These are phyloP conservation scores for Porodaedalea pini DNA, from an alignment of 1,284 basidiomycete species.

Conservation along the genomic window DNA sequence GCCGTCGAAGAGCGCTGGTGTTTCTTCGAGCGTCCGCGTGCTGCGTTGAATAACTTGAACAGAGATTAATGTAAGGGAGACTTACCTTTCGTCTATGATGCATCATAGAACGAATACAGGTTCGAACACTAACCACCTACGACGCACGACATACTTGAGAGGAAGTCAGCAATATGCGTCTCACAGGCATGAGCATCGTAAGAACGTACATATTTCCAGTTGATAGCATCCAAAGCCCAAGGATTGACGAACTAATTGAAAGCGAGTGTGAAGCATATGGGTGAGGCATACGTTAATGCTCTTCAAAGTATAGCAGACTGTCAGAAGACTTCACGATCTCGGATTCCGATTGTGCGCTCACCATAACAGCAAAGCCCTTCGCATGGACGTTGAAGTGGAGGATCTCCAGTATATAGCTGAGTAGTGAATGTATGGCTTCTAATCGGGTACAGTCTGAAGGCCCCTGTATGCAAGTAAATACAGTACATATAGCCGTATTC, in stretches of 20 bases:
- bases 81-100: constrained; percentile 58
- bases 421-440: constrained; percentile 50
- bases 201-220: constrained; percentile 57
- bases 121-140: constrained; percentile 58
- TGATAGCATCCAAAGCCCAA: constrained; percentile 61
- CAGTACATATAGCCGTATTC: too few species aligned
- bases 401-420: constrained; percentile 72
- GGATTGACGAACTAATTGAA: constrained; percentile 78
- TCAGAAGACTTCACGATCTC: background rate
- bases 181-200: background rate
- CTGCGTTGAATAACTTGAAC: background rate
- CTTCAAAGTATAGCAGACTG: constrained; percentile 43
- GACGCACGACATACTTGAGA: constrained; percentile 51
- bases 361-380: constrained; percentile 77
- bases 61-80: background rate
- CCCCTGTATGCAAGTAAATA: too few species aligned
- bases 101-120: constrained; percentile 51
- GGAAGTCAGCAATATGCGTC: too few species aligned
- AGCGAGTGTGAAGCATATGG: constrained; percentile 51
- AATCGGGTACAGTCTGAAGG: constrained; percentile 60
- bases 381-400: constrained; percentile 68
- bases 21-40: constrained; percentile 66
- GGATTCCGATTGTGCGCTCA: constrained; percentile 26
- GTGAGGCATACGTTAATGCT: too few species aligned
- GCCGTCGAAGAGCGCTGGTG: constrained; percentile 42